These are phyloP conservation scores for Skeletonema tropicum DNA, from an alignment of 108 stramenopile species.

Conservation along the genomic window DNA sequence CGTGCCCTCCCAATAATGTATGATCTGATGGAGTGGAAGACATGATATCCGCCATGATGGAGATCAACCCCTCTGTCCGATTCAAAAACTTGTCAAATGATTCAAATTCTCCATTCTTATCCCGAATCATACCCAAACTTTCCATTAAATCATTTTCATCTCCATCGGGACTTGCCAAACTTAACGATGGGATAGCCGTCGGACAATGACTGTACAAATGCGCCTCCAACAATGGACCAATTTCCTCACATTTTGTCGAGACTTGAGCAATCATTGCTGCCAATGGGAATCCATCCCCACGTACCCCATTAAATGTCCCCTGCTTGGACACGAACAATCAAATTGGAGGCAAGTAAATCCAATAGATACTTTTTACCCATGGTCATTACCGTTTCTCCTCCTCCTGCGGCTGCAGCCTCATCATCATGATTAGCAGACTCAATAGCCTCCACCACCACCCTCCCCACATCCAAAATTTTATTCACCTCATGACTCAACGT, in stretches of 20 bases:
- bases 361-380: slow-evolving; percentile 78
- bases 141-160: slow-evolving; percentile 67
- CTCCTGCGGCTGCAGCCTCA: slow-evolving; percentile 26
- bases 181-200: slow-evolving; percentile 75
- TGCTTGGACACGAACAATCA: slow-evolving; percentile 83
- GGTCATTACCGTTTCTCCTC: slow-evolving; percentile 31
- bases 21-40: slow-evolving; percentile 67
- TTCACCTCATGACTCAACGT: slow-evolving; percentile 70
- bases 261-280: slow-evolving; percentile 70
- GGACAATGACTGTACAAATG: slow-evolving; percentile 89
- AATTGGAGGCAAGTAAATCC: slow-evolving; percentile 72
- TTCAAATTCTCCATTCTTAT: slow-evolving; percentile 79
- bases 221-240: slow-evolving; percentile 66
- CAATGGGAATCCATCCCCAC: slow-evolving; percentile 88
- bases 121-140: slow-evolving; percentile 81
- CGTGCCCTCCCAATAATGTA: slow-evolving; percentile 72
- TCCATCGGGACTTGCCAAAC: slow-evolving; percentile 23
- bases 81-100: slow-evolving; percentile 80
- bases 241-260: slow-evolving; percentile 60
- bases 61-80: slow-evolving; percentile 82
- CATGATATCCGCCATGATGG: slow-evolving; percentile 83
- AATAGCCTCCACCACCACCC: slow-evolving; percentile 61
- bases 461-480: slow-evolving; percentile 70
- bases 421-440: slow-evolving; percentile 56
- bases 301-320: slow-evolving; percentile 84